These are phyloP conservation scores for Tylopilus felleus DNA, from an alignment of 768 basidiomycete species.

Conservation along the genomic window DNA sequence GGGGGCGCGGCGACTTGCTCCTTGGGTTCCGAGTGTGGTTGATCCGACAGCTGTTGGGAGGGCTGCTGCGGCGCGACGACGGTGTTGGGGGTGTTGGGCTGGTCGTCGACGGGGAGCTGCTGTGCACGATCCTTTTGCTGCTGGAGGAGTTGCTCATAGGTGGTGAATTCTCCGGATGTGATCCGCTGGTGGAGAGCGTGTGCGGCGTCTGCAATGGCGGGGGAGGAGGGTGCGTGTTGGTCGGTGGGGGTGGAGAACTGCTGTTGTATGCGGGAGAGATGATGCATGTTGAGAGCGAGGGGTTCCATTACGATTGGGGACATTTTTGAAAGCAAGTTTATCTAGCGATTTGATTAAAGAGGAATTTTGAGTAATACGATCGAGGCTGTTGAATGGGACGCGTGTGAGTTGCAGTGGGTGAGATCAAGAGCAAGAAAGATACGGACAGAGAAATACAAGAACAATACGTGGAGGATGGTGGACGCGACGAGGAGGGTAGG, in stretches of 20 bases:
- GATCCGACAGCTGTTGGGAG: constrained; percentile 13
- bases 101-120: constrained; percentile 15
- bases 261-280: constrained; percentile 48
- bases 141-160: constrained; percentile 30
- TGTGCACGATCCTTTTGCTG: constrained; percentile 32
- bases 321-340: constrained; percentile 37
- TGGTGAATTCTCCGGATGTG: constrained; percentile 26
- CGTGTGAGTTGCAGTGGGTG: constrained; percentile 5
- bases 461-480: background rate
- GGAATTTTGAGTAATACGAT: constrained; percentile 22
- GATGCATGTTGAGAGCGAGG: constrained; percentile 50
- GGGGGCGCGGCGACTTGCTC: constrained; percentile 29
- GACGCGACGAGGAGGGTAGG: background rate
- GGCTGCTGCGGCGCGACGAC: constrained; percentile 16
- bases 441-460: background rate
- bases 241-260: constrained; percentile 38
- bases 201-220: constrained; percentile 20
- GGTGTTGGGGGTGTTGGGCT: constrained; percentile 7
- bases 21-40: constrained; percentile 12
- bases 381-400: constrained; percentile 11
- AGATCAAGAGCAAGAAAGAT: background rate
- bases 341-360: constrained; percentile 35
- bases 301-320: constrained; percentile 57
- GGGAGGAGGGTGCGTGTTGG: constrained; percentile 26
- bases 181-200: constrained; percentile 31